Conservation (phyloP, 2,329 filamentous ascomycete genomes). For the Mycogone perniciosa region DNA sequence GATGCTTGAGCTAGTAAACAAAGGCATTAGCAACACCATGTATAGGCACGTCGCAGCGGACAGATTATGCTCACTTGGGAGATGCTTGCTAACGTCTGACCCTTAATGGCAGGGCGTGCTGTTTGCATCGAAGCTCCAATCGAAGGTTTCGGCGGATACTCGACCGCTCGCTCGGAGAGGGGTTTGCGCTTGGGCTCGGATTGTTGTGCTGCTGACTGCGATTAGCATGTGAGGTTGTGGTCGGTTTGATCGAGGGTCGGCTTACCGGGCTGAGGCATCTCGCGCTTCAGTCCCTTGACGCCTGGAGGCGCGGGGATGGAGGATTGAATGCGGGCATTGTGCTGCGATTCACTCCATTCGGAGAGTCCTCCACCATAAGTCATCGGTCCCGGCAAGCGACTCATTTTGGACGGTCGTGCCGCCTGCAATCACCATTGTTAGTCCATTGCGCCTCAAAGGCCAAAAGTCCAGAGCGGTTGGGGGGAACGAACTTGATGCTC, state of each 20-base stretch:
- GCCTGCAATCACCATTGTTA: slow-evolving; percentile 13
- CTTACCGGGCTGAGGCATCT: slow-evolving; percentile 39
- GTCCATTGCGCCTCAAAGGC: background rate
- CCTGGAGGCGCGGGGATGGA: slow-evolving; percentile 35
- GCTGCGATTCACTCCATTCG: slow-evolving; percentile 55
- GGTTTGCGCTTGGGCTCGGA: slow-evolving; percentile 57
- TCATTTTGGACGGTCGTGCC: slow-evolving; percentile 26
- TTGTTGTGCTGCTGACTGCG: slow-evolving; percentile 41
- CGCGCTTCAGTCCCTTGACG: slow-evolving; percentile 45
- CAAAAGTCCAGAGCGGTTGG: background rate
- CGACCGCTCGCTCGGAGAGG: slow-evolving; percentile 47
- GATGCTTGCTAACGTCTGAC: slow-evolving; percentile 32
- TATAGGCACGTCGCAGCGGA: background rate
- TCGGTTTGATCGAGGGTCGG: background rate
- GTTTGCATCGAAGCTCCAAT: slow-evolving; percentile 34
- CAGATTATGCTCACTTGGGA: slow-evolving; percentile 22
- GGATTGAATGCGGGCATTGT: slow-evolving; percentile 46
- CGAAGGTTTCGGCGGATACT: slow-evolving; percentile 38
- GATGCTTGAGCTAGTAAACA: slow-evolving; percentile 28
- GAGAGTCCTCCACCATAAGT: slow-evolving; percentile 32
- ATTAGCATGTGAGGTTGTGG: background rate
- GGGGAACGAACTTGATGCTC: slow-evolving; percentile 25
- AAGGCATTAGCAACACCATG: background rate
- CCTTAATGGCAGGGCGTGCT: slow-evolving; percentile 39
- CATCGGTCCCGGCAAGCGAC: slow-evolving; percentile 27